phyloP scores from a whole-genome alignment of 768 basidiomycete species.

The Leucocoprinus leucothites region DNA sequence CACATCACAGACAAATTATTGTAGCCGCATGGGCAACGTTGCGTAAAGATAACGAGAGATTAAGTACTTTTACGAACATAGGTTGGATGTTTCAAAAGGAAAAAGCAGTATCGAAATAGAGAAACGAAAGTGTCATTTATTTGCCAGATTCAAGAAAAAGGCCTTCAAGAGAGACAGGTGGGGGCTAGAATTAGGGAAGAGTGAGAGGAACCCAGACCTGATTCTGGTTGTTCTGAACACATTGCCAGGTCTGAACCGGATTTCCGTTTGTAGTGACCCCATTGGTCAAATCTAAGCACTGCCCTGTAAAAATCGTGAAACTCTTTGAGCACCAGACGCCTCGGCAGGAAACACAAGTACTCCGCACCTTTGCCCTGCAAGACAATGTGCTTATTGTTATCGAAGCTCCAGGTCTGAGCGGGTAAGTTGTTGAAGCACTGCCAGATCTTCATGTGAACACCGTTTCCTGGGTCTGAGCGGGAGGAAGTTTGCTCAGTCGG shows the following conservation, averaged over 20 bases:
- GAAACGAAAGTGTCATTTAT: too few relatives aligned
- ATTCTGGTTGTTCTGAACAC: constrained; percentile 15
- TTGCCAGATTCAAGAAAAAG: too few relatives aligned
- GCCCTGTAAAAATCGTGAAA: constrained; percentile 2
- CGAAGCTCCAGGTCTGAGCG: constrained; percentile 24
- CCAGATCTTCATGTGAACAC: constrained; percentile 28
- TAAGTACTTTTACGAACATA: too few relatives aligned
- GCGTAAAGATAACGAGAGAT: too few relatives aligned
- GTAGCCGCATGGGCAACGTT: too few relatives aligned
- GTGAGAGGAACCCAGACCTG: constrained; percentile 14
- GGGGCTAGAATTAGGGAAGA: too few relatives aligned
- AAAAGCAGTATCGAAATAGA: too few relatives aligned
- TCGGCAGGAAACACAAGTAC: too few relatives aligned
- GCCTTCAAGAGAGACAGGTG: too few relatives aligned
- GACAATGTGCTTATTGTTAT: constrained; percentile 22
- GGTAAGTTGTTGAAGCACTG: constrained; percentile 23
- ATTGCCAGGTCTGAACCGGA: constrained; percentile 17
- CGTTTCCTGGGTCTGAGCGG: constrained; percentile 21
- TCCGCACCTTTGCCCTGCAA: constrained; percentile 16
- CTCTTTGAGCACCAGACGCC: not conserved
- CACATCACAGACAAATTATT: too few relatives aligned
- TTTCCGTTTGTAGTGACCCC: constrained; percentile 15
- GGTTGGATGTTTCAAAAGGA: too few relatives aligned
- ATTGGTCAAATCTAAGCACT: constrained; percentile 18
- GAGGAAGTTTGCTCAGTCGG: not conserved